Evolutionary conservation across 805 yeast species (phyloP), one percentile per base, ranked within the genome.

Genomic region (Starmerella etchellsii): DNA sequence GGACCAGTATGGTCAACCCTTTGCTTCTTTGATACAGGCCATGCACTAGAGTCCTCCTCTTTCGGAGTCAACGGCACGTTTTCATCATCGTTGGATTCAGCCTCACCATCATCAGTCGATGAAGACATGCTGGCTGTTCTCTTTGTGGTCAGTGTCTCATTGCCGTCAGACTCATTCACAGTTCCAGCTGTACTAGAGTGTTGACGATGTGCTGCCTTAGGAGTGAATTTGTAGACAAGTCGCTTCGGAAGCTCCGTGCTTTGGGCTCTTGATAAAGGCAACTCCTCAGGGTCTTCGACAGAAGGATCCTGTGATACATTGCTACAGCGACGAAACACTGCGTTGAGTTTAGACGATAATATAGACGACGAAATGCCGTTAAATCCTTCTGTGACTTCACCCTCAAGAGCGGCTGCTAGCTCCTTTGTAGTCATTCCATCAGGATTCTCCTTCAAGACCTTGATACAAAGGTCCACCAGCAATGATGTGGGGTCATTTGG

Each of bases 271-370:
- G 55, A 45, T 19, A 58, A 37, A 2, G 62, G 62, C 14, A 59
- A 50, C 14, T 43, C 48, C 1, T 34, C 39, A 27, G 49, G 44
- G 35, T 49, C 52, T 4, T 39, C 39, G 3, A 29, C 39, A 7
- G 40, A 28, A 20, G 53, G 51, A n/a, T 39, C 27, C 34, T 44
- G 35, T 11, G 50, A 33, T 36, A 54, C 54, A 19, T 52, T 46
- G 37, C 54, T 58, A 36, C 52, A 44, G 14, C 60, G 43, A 2
- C 62, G 49, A 46, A 53, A 56, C 20, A 55, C 49, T 6, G 59
- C 53, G 40, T 57, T 58, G 20, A 58, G 51, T 39, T 57, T 57
- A 3, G 62, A 56, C 19, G 61, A 56, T 25, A 58, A 48, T 19
- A 56, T 50, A 5, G 59, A 52, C 7, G 60, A 54, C n/a, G 60